Conservation (phyloP, 2,329 filamentous ascomycete species). For the Diplodia corticola region DNA sequence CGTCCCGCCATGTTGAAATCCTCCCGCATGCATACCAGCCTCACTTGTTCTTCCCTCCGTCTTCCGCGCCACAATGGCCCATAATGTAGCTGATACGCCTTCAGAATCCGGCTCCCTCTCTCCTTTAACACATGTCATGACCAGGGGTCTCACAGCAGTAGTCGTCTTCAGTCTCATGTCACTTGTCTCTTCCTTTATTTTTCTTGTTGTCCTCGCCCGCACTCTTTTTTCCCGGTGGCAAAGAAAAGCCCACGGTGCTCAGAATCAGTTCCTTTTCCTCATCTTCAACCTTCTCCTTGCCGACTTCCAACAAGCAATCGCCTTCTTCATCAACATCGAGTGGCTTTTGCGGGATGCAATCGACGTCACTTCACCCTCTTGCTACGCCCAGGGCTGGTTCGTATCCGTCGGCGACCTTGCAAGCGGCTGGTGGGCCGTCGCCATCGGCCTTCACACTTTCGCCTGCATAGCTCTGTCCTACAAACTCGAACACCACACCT, state of each 20-base stretch:
- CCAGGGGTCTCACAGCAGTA: slow-evolving; percentile 48
- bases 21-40: background rate
- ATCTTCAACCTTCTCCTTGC: slow-evolving; percentile 70
- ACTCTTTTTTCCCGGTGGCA: slow-evolving; percentile 45
- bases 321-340: slow-evolving; percentile 63
- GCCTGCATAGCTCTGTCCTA: slow-evolving; percentile 60
- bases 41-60: background rate
- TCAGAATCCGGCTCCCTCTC: slow-evolving; percentile 33
- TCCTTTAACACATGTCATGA: slow-evolving; percentile 37
- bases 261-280: slow-evolving; percentile 68
- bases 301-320: slow-evolving; percentile 65
- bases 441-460: slow-evolving; percentile 68
- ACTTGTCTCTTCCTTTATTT: slow-evolving; percentile 45
- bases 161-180: slow-evolving; percentile 50
- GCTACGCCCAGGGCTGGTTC: slow-evolving; percentile 68
- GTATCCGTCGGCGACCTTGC: slow-evolving; percentile 66
- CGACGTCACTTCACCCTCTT: slow-evolving; percentile 55
- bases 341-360: slow-evolving; percentile 60
- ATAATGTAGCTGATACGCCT: background rate
- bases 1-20: background rate
- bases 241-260: slow-evolving; percentile 36
- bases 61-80: background rate
- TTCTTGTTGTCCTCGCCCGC: slow-evolving; percentile 50
- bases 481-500: slow-evolving; percentile 51
- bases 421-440: slow-evolving; percentile 66